Evolutionary conservation across 176 grass and related monocot species (phyloP).

Genomic region (Raddia guianensis): DNA sequence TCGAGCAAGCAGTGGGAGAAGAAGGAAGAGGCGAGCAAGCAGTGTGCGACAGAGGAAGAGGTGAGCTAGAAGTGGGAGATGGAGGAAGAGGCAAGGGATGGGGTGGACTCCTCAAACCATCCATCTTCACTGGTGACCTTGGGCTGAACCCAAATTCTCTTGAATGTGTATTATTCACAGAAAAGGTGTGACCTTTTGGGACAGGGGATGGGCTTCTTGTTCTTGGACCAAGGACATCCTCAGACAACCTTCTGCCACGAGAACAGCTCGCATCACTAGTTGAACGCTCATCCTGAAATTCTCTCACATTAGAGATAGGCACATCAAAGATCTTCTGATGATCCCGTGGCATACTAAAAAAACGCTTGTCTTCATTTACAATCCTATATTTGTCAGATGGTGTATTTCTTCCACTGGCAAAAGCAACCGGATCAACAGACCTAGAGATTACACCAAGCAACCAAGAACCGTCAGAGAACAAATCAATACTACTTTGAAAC

Average conservation of each 20-base stretch:
- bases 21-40: constrained; percentile 35
- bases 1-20: constrained; percentile 38
- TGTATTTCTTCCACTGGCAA: constrained; percentile 50
- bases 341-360: constrained; percentile 51
- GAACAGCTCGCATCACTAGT: constrained; percentile 47
- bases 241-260: constrained; percentile 51
- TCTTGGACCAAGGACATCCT: constrained; percentile 61
- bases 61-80: constrained; percentile 39
- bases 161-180: constrained; percentile 49
- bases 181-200: constrained; percentile 45
- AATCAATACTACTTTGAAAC: constrained; percentile 7
- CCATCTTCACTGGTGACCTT: constrained; percentile 53
- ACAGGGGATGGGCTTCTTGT: constrained; percentile 55
- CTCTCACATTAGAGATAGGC: constrained; percentile 47
- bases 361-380: constrained; percentile 51
- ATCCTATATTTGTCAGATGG: constrained; percentile 39
- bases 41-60: constrained; percentile 37
- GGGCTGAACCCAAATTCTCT: constrained; percentile 61
- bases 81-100: constrained; percentile 68
- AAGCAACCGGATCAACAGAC: constrained; percentile 49
- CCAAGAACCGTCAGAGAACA: constrained; percentile 23
- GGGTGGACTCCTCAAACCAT: constrained; percentile 68
- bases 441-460: constrained; percentile 44
- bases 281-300: constrained; percentile 55
- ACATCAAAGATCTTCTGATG: constrained; percentile 49